phyloP scores from a whole-genome alignment of 2,329 filamentous ascomycete genomes.

The Colletotrichum graminicola region DNA sequence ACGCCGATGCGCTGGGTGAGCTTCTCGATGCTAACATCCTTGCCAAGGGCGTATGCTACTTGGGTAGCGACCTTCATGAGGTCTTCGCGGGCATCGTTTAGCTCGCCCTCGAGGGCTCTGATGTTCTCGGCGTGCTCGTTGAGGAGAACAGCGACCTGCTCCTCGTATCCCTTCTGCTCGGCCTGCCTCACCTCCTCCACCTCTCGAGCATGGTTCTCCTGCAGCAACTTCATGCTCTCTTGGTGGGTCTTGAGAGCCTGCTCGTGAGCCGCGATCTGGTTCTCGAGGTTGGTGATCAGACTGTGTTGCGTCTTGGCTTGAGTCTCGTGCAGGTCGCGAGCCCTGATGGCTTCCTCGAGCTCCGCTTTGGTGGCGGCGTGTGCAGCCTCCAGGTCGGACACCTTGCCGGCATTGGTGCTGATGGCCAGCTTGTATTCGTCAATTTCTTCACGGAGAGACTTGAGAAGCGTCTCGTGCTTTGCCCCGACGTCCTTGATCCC shows the following conservation, averaged over 20 bases:
- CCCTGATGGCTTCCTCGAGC: constrained; percentile 74
- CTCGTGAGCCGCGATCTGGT: constrained; percentile 71
- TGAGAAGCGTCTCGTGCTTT: constrained; percentile 71
- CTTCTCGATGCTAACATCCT: constrained; percentile 76
- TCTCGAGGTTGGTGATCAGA: constrained; percentile 66
- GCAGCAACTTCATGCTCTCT: constrained; percentile 63
- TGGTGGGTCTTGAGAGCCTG: constrained; percentile 67
- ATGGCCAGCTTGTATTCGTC: constrained; percentile 84
- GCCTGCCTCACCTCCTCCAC: constrained; percentile 61
- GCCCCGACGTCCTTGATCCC: constrained; percentile 62
- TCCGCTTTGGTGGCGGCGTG: constrained; percentile 75
- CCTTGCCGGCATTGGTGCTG: constrained; percentile 74
- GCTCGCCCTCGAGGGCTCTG: constrained; percentile 70
- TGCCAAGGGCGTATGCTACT: constrained; percentile 69
- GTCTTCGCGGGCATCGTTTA: constrained; percentile 74
- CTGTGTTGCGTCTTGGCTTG: constrained; percentile 61
- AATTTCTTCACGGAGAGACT: constrained; percentile 78
- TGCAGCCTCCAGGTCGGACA: constrained; percentile 80
- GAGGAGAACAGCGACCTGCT: constrained; percentile 69
- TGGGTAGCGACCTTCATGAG: constrained; percentile 74
- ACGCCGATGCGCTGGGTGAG: constrained; percentile 72
- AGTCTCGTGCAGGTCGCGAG: constrained; percentile 64
- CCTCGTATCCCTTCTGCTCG: constrained; percentile 68
- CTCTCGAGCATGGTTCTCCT: constrained; percentile 63
- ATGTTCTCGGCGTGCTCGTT: constrained; percentile 70